Evolutionary conservation across 2,329 filamentous ascomycete genomes (phyloP).

Genomic region (Neonectria punicea): DNA sequence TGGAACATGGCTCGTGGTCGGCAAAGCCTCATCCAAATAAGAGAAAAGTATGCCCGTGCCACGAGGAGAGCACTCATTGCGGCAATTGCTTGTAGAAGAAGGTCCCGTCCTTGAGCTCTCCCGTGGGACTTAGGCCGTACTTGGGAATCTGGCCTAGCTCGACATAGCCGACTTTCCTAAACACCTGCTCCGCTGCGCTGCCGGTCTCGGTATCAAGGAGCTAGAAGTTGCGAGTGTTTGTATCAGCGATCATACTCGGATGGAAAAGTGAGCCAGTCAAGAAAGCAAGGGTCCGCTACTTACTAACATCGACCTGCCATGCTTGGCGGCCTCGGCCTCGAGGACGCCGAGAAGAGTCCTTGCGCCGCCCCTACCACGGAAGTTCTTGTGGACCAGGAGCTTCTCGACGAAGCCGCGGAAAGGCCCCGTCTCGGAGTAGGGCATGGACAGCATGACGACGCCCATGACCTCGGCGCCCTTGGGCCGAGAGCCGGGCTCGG

Average conservation of each 20-base stretch:
- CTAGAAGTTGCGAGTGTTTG: slow-evolving; percentile 44
- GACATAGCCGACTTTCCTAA: slow-evolving; percentile 65
- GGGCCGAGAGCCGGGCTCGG: slow-evolving; percentile 46
- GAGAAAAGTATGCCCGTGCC: not conserved
- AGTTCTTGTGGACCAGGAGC: slow-evolving; percentile 64
- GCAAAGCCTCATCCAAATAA: not conserved
- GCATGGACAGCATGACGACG: slow-evolving; percentile 64
- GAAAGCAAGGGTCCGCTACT: slow-evolving; percentile 41
- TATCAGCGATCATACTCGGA: not conserved
- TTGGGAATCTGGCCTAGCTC: slow-evolving; percentile 65
- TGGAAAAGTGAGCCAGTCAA: not conserved
- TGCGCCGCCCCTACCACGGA: slow-evolving; percentile 63
- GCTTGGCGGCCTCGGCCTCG: slow-evolving; percentile 62
- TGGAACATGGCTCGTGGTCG: not conserved
- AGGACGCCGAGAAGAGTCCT: slow-evolving; percentile 62
- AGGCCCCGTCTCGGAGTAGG: slow-evolving; percentile 64
- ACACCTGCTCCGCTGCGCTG: slow-evolving; percentile 63
- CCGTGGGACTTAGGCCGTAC: slow-evolving; percentile 61
- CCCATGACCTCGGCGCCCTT: slow-evolving; percentile 62
- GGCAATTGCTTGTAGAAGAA: slow-evolving; percentile 70
- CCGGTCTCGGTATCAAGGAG: slow-evolving; percentile 64
- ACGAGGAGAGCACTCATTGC: slow-evolving; percentile 12
- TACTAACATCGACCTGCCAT: slow-evolving; percentile 64
- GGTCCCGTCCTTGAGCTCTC: slow-evolving; percentile 60
- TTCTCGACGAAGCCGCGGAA: slow-evolving; percentile 67